phyloP scores from a whole-genome alignment of 2,329 filamentous ascomycete genomes.

The Penicillium sp. region DNA sequence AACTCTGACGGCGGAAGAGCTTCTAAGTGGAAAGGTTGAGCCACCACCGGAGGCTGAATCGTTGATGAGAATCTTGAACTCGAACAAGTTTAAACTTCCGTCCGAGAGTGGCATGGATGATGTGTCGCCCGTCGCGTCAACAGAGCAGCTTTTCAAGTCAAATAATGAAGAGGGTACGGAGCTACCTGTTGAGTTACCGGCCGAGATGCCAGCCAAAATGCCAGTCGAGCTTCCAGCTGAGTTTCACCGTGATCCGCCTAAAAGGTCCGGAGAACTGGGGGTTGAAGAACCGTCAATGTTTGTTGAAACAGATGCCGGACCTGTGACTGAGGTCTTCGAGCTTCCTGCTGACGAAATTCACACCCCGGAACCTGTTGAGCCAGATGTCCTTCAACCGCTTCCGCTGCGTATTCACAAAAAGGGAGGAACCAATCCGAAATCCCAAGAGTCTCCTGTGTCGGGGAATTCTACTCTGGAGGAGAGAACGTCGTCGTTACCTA shows the following conservation, averaged over 20 bases:
- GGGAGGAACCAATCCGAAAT: background rate
- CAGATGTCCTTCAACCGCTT: background rate
- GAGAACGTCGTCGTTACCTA: too few relatives aligned
- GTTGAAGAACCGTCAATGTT: background rate
- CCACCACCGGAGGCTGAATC: conserved; percentile 80
- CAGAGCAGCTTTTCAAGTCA: background rate
- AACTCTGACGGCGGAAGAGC: conserved; percentile 75
- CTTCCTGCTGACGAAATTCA: background rate
- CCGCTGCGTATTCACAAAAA: background rate
- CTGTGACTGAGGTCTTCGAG: background rate
- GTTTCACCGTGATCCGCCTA: background rate
- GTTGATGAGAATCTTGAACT: conserved; percentile 78
- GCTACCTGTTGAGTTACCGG: background rate
- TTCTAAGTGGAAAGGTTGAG: conserved; percentile 76
- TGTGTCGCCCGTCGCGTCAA: background rate
- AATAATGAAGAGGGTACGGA: background rate
- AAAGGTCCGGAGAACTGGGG: background rate
- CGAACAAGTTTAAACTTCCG: background rate
- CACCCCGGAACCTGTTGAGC: background rate
- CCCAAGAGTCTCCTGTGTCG: background rate
- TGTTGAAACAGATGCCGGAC: background rate
- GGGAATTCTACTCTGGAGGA: too few relatives aligned
- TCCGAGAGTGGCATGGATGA: background rate
- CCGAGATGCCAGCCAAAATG: background rate
- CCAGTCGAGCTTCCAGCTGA: background rate